These are phyloP conservation scores for Neotropicomus parvogracilis DNA, from an alignment of 1,284 basidiomycete species.

Conservation along the genomic window DNA sequence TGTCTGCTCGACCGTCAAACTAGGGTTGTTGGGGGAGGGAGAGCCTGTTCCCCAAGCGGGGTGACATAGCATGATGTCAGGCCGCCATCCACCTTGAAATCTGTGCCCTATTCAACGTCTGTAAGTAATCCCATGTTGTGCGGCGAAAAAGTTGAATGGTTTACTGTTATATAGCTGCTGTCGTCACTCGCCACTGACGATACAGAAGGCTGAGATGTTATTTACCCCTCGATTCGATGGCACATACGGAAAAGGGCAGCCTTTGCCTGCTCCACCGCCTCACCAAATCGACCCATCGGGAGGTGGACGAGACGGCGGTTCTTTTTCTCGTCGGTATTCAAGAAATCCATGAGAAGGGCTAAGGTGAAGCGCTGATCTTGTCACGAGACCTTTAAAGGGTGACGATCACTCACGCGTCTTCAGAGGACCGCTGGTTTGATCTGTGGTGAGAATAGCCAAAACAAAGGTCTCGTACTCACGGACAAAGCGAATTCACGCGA, in stretches of 20 bases:
- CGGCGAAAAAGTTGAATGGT: slow-evolving; percentile 23
- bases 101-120: slow-evolving; percentile 65
- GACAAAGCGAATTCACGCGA: slow-evolving; percentile 92
- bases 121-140: slow-evolving; percentile 16
- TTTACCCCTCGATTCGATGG: not conserved
- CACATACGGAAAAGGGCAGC: slow-evolving; percentile 85
- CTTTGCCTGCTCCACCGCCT: slow-evolving; percentile 91
- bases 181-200: slow-evolving; percentile 74
- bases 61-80: slow-evolving; percentile 88
- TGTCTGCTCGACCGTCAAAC: slow-evolving; percentile 31
- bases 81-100: slow-evolving; percentile 93
- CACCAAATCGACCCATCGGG: slow-evolving; percentile 96
- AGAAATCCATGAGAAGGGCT: slow-evolving; percentile 96
- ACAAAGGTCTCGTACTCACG: slow-evolving; percentile 51
- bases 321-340: slow-evolving; percentile 95
- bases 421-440: slow-evolving; percentile 71
- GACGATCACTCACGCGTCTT: slow-evolving; percentile 69
- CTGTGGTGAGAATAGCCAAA: slow-evolving; percentile 3
- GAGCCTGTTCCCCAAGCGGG: slow-evolving; percentile 62
- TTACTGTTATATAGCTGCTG: slow-evolving; percentile 79
- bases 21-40: slow-evolving; percentile 65
- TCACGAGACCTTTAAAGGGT: not conserved
- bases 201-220: slow-evolving; percentile 8
- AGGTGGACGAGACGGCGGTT: slow-evolving; percentile 88
- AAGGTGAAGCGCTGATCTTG: not conserved